Evolutionary conservation across 257 asterid genomes (phyloP), one percentile per base, ranked within the genome.

Genomic region (Solanum clarkiae): DNA sequence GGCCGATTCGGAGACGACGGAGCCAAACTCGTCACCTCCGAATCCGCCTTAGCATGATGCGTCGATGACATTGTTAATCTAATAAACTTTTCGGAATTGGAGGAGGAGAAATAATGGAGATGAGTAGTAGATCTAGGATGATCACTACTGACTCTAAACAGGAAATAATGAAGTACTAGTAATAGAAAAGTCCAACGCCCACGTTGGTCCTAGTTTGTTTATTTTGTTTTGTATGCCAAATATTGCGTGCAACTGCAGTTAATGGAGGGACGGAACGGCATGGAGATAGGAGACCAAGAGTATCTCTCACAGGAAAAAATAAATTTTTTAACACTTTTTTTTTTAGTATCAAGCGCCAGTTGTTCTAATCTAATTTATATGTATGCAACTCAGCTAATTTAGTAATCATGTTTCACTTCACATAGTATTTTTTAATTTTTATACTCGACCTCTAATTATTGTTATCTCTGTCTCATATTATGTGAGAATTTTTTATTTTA

Each of bases 21-120:
- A 8, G 99, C 97, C 1, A 92, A 88, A 83, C 99, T 96, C 55
- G 99, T 93, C 69, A 91, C 98, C 85, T 96, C 98, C 44, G 99
- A 94, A 87, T 96, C 98, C 14, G 99, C 93, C 89, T 94, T 96
- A 0, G 85, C 94, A 82, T 94, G 98, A 84, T 94, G 98, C 92
- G 90, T 89, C 66, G 97, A 91, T 93, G 98, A 92, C 97, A 90
- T 93, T 83, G 65, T 53, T 74, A 15, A n/a, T 49, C 24, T 49
- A 63, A 24, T 15, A 75, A 51, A 6, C 40, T 77, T 40, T 69
- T 36, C 0, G 16, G 55, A 14, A 3, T 32, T 13, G n/a, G 86
- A 47, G 20, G 65, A 84, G 44, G 62, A 75, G 82, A 75, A 75
- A 24, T 63, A 26, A 65, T 15, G 51, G 63, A 77, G 49, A 40